phyloP scores from a whole-genome alignment of 345 rosid species.

The Acer campestre region DNA sequence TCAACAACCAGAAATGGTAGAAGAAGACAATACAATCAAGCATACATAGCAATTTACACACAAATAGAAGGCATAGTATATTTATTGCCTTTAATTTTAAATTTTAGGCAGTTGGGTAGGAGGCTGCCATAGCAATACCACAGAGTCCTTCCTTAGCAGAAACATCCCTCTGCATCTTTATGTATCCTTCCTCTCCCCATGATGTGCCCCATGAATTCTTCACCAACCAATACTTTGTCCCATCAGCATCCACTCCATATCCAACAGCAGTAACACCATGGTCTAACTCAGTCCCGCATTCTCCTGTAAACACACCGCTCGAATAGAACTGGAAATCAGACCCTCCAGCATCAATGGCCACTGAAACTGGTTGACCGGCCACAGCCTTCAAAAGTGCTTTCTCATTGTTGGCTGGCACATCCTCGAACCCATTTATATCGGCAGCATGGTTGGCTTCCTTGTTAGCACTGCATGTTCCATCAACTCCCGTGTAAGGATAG shows the following conservation, averaged over 20 bases:
- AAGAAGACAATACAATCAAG: neutral
- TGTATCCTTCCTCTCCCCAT: constrained; percentile 42
- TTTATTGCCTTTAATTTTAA: neutral
- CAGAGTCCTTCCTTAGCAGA: constrained; percentile 40
- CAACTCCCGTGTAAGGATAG: constrained; percentile 35
- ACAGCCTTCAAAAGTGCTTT: constrained; percentile 34
- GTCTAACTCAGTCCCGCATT: constrained; percentile 32
- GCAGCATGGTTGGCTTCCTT: constrained; percentile 25
- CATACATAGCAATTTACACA: neutral
- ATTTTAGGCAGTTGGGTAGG: constrained; percentile 28
- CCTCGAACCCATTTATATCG: constrained; percentile 31
- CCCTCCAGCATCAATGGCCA: constrained; percentile 35
- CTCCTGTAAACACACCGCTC: constrained; percentile 27
- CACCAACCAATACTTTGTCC: constrained; percentile 35
- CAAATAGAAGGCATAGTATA: neutral
- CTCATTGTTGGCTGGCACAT: constrained; percentile 36
- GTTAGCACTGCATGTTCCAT: constrained; percentile 27
- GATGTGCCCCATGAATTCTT: constrained; percentile 44
- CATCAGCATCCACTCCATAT: constrained; percentile 17
- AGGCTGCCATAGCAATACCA: constrained; percentile 42
- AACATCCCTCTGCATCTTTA: constrained; percentile 32
- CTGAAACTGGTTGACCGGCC: constrained; percentile 32
- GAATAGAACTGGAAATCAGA: constrained; percentile 35
- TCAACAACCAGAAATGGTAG: neutral
- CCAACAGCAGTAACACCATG: constrained; percentile 34